Conservation (phyloP, 495 filamentous ascomycete species). For the Lentithecium fluviatile region DNA sequence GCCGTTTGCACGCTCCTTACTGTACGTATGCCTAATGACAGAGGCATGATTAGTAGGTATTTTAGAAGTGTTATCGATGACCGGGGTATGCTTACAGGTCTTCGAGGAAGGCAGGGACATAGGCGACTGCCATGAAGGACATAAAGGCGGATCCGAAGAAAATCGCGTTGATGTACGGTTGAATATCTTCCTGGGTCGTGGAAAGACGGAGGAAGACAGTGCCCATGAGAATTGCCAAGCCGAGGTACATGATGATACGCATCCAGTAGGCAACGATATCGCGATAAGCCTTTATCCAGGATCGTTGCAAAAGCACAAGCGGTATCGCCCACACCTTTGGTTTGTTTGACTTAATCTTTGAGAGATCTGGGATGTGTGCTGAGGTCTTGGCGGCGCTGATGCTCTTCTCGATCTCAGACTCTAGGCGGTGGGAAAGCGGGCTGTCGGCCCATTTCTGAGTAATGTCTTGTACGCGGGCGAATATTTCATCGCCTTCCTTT, state of each 20-base stretch:
- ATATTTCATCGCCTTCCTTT: slow-evolving; percentile 41
- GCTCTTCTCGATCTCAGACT: too few relatives aligned
- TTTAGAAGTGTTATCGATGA: too few relatives aligned
- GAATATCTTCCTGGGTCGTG: slow-evolving; percentile 64
- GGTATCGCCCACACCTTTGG: slow-evolving; percentile 39
- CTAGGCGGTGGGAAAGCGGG: slow-evolving; percentile 51
- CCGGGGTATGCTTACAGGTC: slow-evolving; percentile 67
- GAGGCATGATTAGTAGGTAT: too few relatives aligned
- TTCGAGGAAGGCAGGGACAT: slow-evolving; percentile 78
- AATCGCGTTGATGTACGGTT: slow-evolving; percentile 77
- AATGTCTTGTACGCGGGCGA: too few relatives aligned
- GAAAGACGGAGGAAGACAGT: slow-evolving; percentile 76
- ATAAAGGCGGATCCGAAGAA: slow-evolving; percentile 84
- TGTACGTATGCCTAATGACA: too few relatives aligned
- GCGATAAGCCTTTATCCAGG: slow-evolving; percentile 75
- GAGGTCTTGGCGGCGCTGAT: slow-evolving; percentile 29
- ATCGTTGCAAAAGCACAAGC: slow-evolving; percentile 62
- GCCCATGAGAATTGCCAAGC: slow-evolving; percentile 83
- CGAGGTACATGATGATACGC: slow-evolving; percentile 76
- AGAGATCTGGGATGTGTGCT: slow-evolving; percentile 1
- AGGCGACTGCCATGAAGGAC: slow-evolving; percentile 86
- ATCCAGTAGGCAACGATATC: slow-evolving; percentile 82
- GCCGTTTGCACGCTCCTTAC: slow-evolving; percentile 82
- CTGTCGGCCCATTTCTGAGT: too few relatives aligned
- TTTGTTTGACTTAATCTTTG: background rate